Evolutionary conservation across 2,329 filamentous ascomycete genomes (phyloP).

Genomic region (Penicillium oxalicum): DNA sequence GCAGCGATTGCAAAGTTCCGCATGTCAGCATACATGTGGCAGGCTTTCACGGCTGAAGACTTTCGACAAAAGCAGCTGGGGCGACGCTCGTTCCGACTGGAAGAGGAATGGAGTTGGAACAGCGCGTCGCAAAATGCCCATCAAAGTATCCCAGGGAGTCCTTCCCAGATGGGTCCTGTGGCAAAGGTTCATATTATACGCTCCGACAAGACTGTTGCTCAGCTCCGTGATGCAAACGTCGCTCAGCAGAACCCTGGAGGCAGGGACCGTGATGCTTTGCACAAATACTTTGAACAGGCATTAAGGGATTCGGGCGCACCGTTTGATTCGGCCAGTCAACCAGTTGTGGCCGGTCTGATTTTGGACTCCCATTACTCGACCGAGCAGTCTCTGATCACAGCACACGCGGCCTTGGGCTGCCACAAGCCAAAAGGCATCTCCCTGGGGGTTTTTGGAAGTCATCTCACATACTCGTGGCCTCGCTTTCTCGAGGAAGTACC

Average conservation of each 20-base stretch:
- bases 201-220: constrained; percentile 15
- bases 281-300: constrained; percentile 14
- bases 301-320: constrained; percentile 9
- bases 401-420: constrained; percentile 18
- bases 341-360: constrained; percentile 18
- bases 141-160: not conserved
- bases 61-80: constrained; percentile 17
- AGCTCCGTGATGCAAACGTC: constrained; percentile 14
- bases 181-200: constrained; percentile 17
- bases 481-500: constrained; percentile 20
- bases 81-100: constrained; percentile 21
- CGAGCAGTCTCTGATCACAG: constrained; percentile 14
- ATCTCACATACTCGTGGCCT: constrained; percentile 21
- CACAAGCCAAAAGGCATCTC: constrained; percentile 15
- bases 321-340: constrained; percentile 10
- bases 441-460: constrained; percentile 19
- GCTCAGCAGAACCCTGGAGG: constrained; percentile 16
- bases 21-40: constrained; percentile 22
- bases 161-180: not conserved
- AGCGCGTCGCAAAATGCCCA: constrained; percentile 5
- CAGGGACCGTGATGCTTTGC: constrained; percentile 8
- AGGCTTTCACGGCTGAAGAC: constrained; percentile 19
- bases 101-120: constrained; percentile 17
- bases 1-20: constrained; percentile 18
- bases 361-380: constrained; percentile 16